Conservation (phyloP, 2,329 filamentous ascomycete genomes). For the Epichloe aotearoae region DNA sequence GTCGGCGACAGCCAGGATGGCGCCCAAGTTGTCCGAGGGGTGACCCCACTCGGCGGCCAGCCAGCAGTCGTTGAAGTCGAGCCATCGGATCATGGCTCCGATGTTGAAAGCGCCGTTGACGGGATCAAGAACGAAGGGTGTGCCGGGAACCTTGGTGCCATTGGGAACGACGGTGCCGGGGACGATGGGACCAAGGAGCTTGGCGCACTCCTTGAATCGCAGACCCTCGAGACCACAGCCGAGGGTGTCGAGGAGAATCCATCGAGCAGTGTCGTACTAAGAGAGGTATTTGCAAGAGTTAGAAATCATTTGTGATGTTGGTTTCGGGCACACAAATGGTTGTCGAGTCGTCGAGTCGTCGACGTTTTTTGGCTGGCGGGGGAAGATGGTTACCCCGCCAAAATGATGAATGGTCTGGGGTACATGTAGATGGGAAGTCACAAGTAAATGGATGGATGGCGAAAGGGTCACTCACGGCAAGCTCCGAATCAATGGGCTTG, state of each 20-base stretch:
- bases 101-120: constrained; percentile 98
- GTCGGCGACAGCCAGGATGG: constrained; percentile 91
- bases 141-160: constrained; percentile 81
- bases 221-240: constrained; percentile 94
- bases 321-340: not conserved
- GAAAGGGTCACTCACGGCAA: constrained; percentile 56
- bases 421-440: not conserved
- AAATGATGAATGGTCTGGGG: too few relatives aligned
- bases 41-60: constrained; percentile 97
- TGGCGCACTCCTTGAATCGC: constrained; percentile 89
- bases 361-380: not conserved
- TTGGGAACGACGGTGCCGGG: constrained; percentile 85
- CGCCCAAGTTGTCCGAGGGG: constrained; percentile 93
- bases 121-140: constrained; percentile 86
- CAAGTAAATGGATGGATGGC: not conserved
- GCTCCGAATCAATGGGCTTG: constrained; percentile 77
- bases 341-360: too few relatives aligned
- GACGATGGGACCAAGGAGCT: constrained; percentile 85
- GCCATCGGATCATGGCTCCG: constrained; percentile 95
- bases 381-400: not conserved
- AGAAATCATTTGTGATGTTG: not conserved
- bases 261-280: constrained; percentile 88
- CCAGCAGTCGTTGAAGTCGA: constrained; percentile 99
- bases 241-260: constrained; percentile 92
- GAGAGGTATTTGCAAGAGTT: not conserved